Conservation (phyloP, 192 early-diverging fungal species). For the Coemansia biformis region DNA sequence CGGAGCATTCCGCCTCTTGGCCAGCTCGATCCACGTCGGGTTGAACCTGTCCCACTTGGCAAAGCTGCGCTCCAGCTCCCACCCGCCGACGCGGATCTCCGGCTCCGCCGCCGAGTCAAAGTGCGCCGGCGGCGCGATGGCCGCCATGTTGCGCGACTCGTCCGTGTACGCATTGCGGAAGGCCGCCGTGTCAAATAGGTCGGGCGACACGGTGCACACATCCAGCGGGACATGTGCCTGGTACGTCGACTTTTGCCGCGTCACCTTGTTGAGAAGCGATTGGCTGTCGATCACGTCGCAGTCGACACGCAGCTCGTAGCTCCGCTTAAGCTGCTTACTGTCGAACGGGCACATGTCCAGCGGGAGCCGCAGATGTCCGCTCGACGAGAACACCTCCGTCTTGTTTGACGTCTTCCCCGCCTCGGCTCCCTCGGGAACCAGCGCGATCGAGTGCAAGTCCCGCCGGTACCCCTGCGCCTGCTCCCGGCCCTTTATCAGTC, state of each 20-base stretch:
- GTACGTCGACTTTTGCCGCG: conserved; percentile 16
- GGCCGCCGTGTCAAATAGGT: conserved; percentile 12
- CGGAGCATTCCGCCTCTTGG: conserved; percentile 10
- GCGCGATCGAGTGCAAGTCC: conserved; percentile 9
- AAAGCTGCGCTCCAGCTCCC: conserved; percentile 27
- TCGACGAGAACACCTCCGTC: conserved; percentile 7
- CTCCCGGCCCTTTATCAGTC: conserved; percentile 27
- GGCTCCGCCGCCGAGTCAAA: conserved; percentile 20
- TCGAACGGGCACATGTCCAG: conserved; percentile 38
- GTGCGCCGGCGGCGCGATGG: conserved; percentile 17
- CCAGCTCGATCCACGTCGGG: conserved; percentile 30
- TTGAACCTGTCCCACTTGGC: conserved; percentile 30
- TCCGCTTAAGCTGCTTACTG: conserved; percentile 32
- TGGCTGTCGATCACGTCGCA: conserved; percentile 24
- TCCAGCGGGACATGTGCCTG: conserved; percentile 15
- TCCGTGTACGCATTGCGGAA: conserved; percentile 33
- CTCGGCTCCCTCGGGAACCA: conserved; percentile 5
- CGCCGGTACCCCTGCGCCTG: conserved; percentile 13
- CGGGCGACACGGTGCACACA: conserved; percentile 22
- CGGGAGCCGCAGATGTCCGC: conserved; percentile 19
- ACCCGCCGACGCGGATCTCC: conserved; percentile 16
- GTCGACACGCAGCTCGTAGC: conserved; percentile 32
- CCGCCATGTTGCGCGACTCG: conserved; percentile 25
- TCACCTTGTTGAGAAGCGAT: conserved; percentile 24
- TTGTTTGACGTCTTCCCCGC: conserved; percentile 4